Base-by-base conservation (phyloP, 768 basidiomycete species). In the Dentipellis sp. region DNA sequence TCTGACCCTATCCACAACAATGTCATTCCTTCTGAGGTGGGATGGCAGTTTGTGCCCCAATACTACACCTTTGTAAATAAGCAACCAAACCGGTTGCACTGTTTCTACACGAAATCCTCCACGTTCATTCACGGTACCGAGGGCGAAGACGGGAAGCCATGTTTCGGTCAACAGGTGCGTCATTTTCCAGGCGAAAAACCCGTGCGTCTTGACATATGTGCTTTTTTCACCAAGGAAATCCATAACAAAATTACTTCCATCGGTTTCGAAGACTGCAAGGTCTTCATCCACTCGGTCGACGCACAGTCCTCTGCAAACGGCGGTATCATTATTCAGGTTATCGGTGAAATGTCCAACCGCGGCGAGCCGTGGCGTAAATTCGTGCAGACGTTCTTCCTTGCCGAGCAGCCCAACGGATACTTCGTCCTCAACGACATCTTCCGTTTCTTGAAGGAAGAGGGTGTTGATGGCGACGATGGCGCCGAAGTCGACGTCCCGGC, bases 401-500 rank as follows among this genome's bases (percentile, higher is more conserved):
- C 97, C 39, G 94, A 97, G 72, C 97, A 99, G 73, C 92, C 93
- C 12, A 97, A 95, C 64, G 97, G 97, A 45, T 99, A 98, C 77
- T 99, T 95, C 68, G 97, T 99, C 62, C 85, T 99, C 73, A 99
- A 99, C 73, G 97, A 99, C 75, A 97, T 98, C 76, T 99, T 98
- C 85, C 89, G 97, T 58, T 98, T 97, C 80, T 78, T 99, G 61
- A 97, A 97, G 76, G 97, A 97, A 74, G 94, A 97, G 67, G 74
- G 81, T 8, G 85, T 90, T 54, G 92, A 92, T 62, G 78, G 78
- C 29, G 92, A 91, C 55, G 89, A 88, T n/a, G 39, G 52, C 56
- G 56, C 54, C 29, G 47, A 34, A n/a, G 54, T 52, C 39, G 55
- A 55, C 35, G 10, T 35, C 10, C n/a, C 36, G 11, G 11, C 37